Base-by-base conservation (phyloP, 2,329 filamentous ascomycete species). In the Hypomyces rosellus region DNA sequence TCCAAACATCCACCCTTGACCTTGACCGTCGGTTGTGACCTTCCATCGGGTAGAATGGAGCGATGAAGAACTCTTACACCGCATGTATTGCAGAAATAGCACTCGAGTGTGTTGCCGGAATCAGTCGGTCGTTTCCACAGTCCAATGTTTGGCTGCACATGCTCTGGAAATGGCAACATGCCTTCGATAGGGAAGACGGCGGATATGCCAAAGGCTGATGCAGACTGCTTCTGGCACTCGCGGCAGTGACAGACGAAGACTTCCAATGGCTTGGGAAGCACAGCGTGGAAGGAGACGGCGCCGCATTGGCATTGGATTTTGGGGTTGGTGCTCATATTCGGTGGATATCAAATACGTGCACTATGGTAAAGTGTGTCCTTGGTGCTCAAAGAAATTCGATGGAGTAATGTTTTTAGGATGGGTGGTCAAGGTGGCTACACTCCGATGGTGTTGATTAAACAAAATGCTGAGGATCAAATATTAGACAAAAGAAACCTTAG, bases 31-130 rank as follows among this genome's bases (percentile, higher is more conserved):
- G 61, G 33, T 20, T 66, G 61, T 4, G 66, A 61, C 4, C 55
- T 62, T 2, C 74, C 73, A 50, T 73, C 67, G 1, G 62, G 53
- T 6, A 67, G 56, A 18, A 68, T 59, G 38, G 66, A 61, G 41
- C 71, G 69, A 54, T 78, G 75, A 22, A 77, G 59, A n/a, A 78
- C 47, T 12, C 75, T 69, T n/a, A 67, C 68, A 9, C 75, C 75
- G 57, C 73, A 76, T 3, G 54, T 59, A 16, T 63, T 64, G 55
- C 69, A 72, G 49, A 72, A 71, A 50, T 67, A 72, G 57, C 72
- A 75, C 54, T 73, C 66, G 55, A 72, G 65, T 12, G 63, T 69
- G 38, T 68, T 69, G 15, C 70, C 72, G 7, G 61, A 55, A 20
- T 74, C 69, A 5, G 69, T 69, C 16, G 60, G 58, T 16, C 72